Percentiles rank a stretch among this genome's conserved stretches.
phyloP scores from a whole-genome alignment of 257 asterid genomes.

The Prunella vulgaris region DNA sequence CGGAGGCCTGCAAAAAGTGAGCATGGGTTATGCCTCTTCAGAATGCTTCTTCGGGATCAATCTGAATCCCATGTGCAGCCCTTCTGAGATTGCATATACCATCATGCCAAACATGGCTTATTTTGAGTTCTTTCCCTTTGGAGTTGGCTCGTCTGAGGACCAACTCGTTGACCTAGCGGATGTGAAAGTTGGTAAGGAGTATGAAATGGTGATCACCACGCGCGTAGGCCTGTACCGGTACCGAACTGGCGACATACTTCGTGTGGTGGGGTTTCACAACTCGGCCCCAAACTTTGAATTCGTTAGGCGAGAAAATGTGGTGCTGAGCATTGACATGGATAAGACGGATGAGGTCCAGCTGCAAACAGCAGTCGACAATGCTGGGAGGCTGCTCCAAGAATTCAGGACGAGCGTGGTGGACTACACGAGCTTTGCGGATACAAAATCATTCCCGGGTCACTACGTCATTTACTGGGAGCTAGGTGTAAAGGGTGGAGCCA shows the following conservation, averaged over 20 bases:
- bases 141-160: not conserved
- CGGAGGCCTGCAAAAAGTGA: conserved; percentile 26
- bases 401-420: conserved; percentile 24
- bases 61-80: conserved; percentile 27
- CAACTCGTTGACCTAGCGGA: conserved; percentile 25
- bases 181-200: conserved; percentile 36
- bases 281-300: conserved; percentile 32
- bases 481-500: not conserved
- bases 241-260: conserved; percentile 39
- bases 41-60: conserved; percentile 34
- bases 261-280: conserved; percentile 34
- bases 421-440: conserved; percentile 36
- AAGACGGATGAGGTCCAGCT: conserved; percentile 39
- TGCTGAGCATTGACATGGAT: conserved; percentile 34
- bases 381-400: not conserved
- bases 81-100: conserved; percentile 33
- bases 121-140: conserved; percentile 34
- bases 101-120: conserved; percentile 35
- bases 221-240: conserved; percentile 36
- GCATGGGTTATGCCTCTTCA: conserved; percentile 29
- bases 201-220: conserved; percentile 38
- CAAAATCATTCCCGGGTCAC: conserved; percentile 28
- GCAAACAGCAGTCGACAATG: conserved; percentile 30
- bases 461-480: conserved; percentile 38
- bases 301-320: conserved; percentile 27